phyloP scores from a whole-genome alignment of 495 filamentous ascomycete genomes.

The Tricharina praecox region DNA sequence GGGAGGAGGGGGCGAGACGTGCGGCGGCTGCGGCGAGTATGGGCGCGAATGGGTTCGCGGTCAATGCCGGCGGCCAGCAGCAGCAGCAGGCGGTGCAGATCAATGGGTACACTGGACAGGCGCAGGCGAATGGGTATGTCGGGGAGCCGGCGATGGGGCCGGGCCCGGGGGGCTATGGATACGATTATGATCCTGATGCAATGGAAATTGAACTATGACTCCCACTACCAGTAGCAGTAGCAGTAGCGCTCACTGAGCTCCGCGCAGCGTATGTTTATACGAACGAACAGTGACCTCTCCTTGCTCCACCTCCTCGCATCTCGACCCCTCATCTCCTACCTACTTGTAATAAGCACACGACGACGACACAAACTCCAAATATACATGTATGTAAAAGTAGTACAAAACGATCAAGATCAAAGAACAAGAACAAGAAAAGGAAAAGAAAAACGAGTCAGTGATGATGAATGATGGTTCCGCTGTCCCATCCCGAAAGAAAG shows the following conservation, averaged over 20 bases:
- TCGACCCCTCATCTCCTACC: no score
- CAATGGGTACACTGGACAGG: no score
- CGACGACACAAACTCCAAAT: background rate
- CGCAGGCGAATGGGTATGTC: no score
- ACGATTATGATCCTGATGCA: conserved; percentile 41
- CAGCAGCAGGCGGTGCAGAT: no score
- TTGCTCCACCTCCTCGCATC: no score
- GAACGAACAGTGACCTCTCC: no score
- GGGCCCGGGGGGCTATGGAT: background rate
- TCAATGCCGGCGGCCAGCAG: background rate
- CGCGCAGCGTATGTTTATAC: no score
- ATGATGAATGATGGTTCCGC: no score
- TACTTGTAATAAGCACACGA: no score
- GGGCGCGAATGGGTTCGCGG: conserved; percentile 9
- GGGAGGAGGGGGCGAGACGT: conserved; percentile 15
- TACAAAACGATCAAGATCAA: background rate
- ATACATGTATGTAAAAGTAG: no score
- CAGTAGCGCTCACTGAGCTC: no score
- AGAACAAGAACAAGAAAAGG: background rate
- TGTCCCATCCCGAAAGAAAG: no score
- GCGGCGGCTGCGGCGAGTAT: background rate
- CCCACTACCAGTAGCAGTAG: background rate
- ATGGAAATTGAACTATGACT: conserved; percentile 47
- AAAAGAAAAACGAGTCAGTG: background rate
- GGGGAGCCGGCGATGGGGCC: conserved; percentile 5